These are phyloP conservation scores for Echria macrotheca DNA, from an alignment of 495 filamentous ascomycete species.

Conservation along the genomic window DNA sequence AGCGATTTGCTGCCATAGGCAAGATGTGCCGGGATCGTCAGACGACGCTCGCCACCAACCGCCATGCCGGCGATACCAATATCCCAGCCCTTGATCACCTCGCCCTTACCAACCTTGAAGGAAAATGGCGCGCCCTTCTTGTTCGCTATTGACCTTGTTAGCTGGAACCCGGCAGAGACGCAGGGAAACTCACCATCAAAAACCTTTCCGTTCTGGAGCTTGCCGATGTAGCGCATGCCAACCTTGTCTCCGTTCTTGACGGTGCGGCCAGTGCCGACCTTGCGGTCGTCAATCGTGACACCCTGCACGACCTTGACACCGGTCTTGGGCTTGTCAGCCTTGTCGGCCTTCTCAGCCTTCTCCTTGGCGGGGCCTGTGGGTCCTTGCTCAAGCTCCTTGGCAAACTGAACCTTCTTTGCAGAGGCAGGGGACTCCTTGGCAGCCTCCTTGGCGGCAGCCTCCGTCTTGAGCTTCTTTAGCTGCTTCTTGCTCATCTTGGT, in stretches of 20 bases:
- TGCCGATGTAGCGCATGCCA: slow-evolving; percentile 95
- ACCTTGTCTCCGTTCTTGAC: slow-evolving; percentile 84
- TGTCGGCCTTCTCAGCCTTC: slow-evolving; percentile 32
- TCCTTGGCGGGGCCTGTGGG: slow-evolving; percentile 63
- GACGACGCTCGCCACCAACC: slow-evolving; percentile 84
- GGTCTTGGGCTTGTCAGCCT: slow-evolving; percentile 41
- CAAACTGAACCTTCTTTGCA: slow-evolving; percentile 90
- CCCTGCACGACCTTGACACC: slow-evolving; percentile 75
- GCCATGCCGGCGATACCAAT: slow-evolving; percentile 88
- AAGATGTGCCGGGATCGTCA: slow-evolving; percentile 76
- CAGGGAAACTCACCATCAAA: slow-evolving; percentile 77
- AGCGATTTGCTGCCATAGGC: slow-evolving; percentile 79
- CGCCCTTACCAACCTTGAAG: slow-evolving; percentile 87
- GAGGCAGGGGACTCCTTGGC: slow-evolving; percentile 39
- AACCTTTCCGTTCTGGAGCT: slow-evolving; percentile 82
- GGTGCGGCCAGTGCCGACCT: slow-evolving; percentile 71
- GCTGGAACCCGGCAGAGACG: too few relatives aligned
- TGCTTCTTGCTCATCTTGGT: slow-evolving; percentile 88
- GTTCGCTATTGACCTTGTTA: slow-evolving; percentile 62
- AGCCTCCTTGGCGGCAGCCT: slow-evolving; percentile 48
- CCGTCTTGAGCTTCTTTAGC: slow-evolving; percentile 98
- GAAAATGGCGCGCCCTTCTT: slow-evolving; percentile 96
- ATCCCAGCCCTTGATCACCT: slow-evolving; percentile 99
- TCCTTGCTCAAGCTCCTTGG: slow-evolving; percentile 95
- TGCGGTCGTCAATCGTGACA: slow-evolving; percentile 92